Percentiles rank a stretch among this genome's conserved stretches.
Conservation (phyloP, 768 basidiomycete genomes). For the Tubosaeta sp. region DNA sequence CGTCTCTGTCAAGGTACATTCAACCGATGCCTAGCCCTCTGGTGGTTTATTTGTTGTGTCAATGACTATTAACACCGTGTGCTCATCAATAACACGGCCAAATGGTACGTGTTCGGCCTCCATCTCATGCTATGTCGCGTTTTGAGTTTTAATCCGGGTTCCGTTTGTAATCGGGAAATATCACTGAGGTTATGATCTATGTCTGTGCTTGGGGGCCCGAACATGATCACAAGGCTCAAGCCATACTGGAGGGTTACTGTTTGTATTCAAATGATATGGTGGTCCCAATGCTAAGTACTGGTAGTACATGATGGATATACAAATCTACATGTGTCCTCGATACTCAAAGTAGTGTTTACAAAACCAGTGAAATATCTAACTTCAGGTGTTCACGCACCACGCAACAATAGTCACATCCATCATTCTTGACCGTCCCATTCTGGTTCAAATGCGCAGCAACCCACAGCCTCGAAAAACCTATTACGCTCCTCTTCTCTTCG, state of each 20-base stretch:
- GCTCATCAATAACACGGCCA: conserved; percentile 15
- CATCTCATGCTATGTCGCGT: conserved; percentile 7
- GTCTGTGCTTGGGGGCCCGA: no score
- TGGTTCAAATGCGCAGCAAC: conserved; percentile 47
- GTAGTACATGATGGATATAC: background rate
- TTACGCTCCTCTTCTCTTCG: conserved; percentile 40
- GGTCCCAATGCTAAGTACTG: background rate
- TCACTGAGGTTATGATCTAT: background rate
- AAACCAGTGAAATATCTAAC: background rate
- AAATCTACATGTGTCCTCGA: background rate
- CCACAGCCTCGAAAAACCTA: conserved; percentile 41
- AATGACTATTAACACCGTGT: background rate
- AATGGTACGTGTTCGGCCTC: conserved; percentile 16
- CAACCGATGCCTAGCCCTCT: no score
- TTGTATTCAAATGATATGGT: no score
- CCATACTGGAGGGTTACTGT: no score
- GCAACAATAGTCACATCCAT: background rate
- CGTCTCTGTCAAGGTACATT: no score
- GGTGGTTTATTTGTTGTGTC: background rate
- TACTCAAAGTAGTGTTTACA: background rate
- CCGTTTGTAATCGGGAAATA: no score
- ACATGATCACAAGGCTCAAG: no score
- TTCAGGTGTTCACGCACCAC: background rate
- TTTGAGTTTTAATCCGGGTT: conserved; percentile 24
- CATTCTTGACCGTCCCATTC: conserved; percentile 7